phyloP scores from a whole-genome alignment of 179 eudicot species.

The Silene noctiflora region DNA sequence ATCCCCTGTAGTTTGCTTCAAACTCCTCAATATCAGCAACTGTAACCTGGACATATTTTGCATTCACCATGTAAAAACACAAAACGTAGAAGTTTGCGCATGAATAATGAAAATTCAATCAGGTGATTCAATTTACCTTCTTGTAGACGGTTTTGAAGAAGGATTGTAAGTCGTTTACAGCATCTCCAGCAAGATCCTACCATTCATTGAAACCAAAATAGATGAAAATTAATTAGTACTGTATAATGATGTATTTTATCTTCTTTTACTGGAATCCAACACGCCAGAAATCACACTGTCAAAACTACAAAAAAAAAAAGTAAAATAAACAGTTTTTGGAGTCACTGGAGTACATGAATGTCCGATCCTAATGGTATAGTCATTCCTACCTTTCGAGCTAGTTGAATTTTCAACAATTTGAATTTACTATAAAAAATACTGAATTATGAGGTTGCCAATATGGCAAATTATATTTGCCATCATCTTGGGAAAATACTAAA shows the following conservation, averaged over 20 bases:
- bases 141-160: conserved; percentile 75
- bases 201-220: conserved; percentile 16
- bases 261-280: neutral
- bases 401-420: too few relatives aligned
- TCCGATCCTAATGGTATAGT: neutral
- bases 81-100: neutral
- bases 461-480: neutral
- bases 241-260: neutral
- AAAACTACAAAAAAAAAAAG: too few relatives aligned
- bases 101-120: neutral
- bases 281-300: neutral
- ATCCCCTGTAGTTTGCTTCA: conserved; percentile 92
- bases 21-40: conserved; percentile 94
- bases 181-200: conserved; percentile 86
- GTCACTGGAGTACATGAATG: neutral
- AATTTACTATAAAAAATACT: too few relatives aligned
- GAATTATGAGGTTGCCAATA: too few relatives aligned
- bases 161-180: conserved; percentile 55
- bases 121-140: conserved; percentile 44
- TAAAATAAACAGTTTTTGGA: too few relatives aligned
- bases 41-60: conserved; percentile 52
- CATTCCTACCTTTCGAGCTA: neutral
- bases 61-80: neutral
- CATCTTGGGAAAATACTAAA: neutral
- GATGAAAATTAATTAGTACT: neutral